A percentile compares a stretch with the other conserved stretches of the same genome.
These are phyloP conservation scores for Stemphylium beticola DNA, from an alignment of 2,329 filamentous ascomycete genomes.

Conservation along the genomic window DNA sequence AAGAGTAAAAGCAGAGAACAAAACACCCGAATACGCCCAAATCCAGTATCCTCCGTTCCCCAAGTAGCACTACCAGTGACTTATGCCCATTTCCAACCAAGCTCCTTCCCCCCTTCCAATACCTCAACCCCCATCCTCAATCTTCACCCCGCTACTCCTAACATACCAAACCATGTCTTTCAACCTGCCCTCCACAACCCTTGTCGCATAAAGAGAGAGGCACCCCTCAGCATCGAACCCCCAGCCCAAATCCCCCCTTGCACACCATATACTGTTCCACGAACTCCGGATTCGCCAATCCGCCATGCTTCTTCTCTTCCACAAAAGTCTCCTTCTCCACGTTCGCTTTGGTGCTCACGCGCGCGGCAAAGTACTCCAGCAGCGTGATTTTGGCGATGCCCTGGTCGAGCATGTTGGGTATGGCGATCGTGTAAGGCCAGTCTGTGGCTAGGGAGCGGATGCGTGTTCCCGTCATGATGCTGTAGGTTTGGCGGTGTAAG, in stretches of 20 bases:
- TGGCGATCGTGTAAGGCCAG: too few relatives aligned
- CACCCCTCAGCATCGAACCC: neutral
- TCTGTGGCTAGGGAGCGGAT: neutral
- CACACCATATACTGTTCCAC: neutral
- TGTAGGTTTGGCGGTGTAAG: neutral
- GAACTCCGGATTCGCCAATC: neutral
- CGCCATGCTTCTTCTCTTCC: neutral
- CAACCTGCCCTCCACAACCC: neutral
- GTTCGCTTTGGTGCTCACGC: too few relatives aligned
- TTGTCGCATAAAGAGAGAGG: neutral
- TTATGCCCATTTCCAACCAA: too few relatives aligned
- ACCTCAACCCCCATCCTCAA: neutral
- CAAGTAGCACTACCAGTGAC: too few relatives aligned
- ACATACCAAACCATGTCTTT: neutral
- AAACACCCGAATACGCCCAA: too few relatives aligned
- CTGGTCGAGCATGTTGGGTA: neutral
- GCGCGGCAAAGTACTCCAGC: neutral
- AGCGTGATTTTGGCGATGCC: neutral
- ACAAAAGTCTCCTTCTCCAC: neutral
- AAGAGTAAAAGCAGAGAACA: too few relatives aligned
- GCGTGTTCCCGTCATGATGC: neutral
- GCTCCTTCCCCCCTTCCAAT: too few relatives aligned
- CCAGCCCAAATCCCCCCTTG: neutral
- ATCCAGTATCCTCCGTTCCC: too few relatives aligned
- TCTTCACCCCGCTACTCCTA: neutral